phyloP scores from a whole-genome alignment of 1,284 basidiomycete genomes.

The Peniophora sp. region DNA sequence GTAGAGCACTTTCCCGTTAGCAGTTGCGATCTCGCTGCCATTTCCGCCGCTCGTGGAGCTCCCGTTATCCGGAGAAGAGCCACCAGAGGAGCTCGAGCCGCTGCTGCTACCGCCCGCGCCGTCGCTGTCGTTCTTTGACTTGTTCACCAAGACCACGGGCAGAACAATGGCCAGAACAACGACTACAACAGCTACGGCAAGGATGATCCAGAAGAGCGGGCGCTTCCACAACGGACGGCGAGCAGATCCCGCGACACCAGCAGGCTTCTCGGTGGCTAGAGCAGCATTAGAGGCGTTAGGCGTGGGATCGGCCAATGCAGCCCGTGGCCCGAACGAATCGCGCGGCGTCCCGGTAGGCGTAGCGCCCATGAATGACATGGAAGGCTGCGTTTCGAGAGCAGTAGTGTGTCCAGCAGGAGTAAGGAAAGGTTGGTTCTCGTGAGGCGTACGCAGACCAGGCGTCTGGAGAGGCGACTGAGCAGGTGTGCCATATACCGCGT shows the following conservation, averaged over 20 bases:
- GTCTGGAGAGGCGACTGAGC: no score
- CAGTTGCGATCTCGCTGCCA: conserved; percentile 53
- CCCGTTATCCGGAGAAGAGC: conserved; percentile 4
- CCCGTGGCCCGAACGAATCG: no score
- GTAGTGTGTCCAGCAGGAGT: no score
- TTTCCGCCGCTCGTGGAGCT: conserved; percentile 42
- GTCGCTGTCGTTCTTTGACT: background rate
- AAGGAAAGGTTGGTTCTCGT: no score
- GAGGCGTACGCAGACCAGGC: no score
- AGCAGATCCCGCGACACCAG: background rate
- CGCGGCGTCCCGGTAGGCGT: no score
- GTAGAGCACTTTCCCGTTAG: conserved; percentile 65
- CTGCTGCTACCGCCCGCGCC: conserved; percentile 9
- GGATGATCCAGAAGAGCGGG: conserved; percentile 15
- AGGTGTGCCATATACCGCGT: no score
- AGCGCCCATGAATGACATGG: no score
- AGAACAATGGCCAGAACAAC: conserved; percentile 43
- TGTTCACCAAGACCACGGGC: conserved; percentile 42
- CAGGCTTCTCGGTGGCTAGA: background rate
- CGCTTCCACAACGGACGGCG: conserved; percentile 8
- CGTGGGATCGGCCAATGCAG: no score
- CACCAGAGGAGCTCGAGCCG: conserved; percentile 8
- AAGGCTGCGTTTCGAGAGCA: no score
- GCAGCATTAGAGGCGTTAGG: background rate
- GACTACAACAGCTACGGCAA: conserved; percentile 27